These are phyloP conservation scores for Syzygium jambos DNA, from an alignment of 345 rosid genomes.

Conservation along the genomic window DNA sequence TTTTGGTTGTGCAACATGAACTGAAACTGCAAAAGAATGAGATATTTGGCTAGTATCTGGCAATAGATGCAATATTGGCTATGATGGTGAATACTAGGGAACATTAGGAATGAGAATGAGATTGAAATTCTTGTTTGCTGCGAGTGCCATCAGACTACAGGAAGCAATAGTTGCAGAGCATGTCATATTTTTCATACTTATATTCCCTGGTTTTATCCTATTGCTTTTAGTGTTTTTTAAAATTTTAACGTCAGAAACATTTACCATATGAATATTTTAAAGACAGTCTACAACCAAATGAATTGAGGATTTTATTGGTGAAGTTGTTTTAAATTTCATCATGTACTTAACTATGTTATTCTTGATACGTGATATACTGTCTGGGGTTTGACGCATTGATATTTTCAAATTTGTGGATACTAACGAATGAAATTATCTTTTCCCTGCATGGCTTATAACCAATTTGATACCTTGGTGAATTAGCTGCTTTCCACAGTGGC, in stretches of 20 bases:
- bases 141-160: background rate
- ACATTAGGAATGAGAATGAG: background rate
- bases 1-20: background rate
- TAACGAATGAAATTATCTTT: background rate
- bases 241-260: background rate
- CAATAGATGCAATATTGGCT: background rate
- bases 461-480: background rate
- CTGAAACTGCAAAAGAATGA: background rate
- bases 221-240: background rate
- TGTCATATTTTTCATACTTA: background rate
- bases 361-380: background rate
- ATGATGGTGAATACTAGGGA: background rate
- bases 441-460: background rate
- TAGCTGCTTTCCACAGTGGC: background rate
- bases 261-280: background rate
- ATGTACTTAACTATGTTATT: background rate
- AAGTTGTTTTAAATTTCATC: background rate
- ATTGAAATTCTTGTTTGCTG: background rate
- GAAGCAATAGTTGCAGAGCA: background rate
- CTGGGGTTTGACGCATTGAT: background rate
- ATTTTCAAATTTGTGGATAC: background rate
- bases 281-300: background rate
- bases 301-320: background rate
- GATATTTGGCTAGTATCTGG: background rate
- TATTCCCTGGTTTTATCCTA: background rate